Evolutionary conservation across 176 grass and related monocot species (phyloP).

Genomic region (Oryza glaberrima): DNA sequence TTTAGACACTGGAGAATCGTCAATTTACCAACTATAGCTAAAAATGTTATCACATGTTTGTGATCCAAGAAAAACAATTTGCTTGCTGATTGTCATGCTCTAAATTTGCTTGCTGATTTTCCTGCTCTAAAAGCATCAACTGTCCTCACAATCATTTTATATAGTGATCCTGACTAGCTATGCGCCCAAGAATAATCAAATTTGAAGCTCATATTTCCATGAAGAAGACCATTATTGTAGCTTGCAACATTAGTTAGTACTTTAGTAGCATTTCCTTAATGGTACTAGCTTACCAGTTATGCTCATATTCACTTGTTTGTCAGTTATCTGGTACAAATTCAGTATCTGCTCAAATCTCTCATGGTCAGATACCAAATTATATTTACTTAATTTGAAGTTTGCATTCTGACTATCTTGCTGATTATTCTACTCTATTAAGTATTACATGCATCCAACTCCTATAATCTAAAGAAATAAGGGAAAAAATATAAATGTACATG

Average conservation of each 20-base stretch:
- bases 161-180: neutral
- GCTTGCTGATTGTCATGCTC: neutral
- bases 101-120: neutral
- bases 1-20: neutral
- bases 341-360: neutral
- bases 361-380: neutral
- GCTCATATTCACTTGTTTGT: neutral
- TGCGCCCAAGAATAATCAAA: neutral
- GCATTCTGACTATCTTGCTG: neutral
- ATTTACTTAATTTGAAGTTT: neutral
- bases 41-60: neutral
- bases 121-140: neutral
- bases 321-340: neutral
- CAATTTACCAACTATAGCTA: neutral
- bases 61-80: neutral
- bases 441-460: neutral
- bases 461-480: conserved; percentile 12
- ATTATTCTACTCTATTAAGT: neutral
- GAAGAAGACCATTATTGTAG: neutral
- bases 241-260: neutral
- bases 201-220: neutral
- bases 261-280: neutral
- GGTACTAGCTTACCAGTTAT: neutral
- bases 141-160: neutral
- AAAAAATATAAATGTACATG: neutral